Evolutionary conservation across 768 basidiomycete species (phyloP), one percentile per base, ranked within the genome.

Genomic region (Tylopilus intermedius): DNA sequence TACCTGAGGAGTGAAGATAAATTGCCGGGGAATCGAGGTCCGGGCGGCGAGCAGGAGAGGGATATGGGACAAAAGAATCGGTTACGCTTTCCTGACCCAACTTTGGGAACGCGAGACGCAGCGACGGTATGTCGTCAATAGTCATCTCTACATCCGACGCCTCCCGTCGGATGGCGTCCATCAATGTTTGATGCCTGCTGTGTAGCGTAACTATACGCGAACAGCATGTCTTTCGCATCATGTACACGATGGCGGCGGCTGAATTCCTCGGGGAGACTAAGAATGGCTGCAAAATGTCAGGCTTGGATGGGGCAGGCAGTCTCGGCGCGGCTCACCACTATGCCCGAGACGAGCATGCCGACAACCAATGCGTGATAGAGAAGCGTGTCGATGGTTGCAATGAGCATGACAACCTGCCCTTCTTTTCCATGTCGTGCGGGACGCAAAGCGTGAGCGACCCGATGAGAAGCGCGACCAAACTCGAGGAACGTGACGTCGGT

Each of bases 51-150:
- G 29, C 0, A 5, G 7, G 51, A 50, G 50, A 18, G 11, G 58
- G 58, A 29, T 62, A 63, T 0, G 53, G 53, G 8, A 33, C 18
- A 10, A 63, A 63, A 0, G 38, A 37, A 24, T 65, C 57, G 10
- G 49, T 30, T 45, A 7, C 35, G 22, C 27, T 5, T 24, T 38
- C 10, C 8, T 29, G 30, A 44, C 49, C 56, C 74, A 76, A 64
- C 13, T 67, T 64, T 2, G 76, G 76, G 40, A 70, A 76, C 1
- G 70, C 57, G 7, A 66, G 45, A 0, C 32, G 18, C 5, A 76
- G 45, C 2, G 48, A 6, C 0, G 53, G 62, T 3, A 61, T 10
- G 24, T 58, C 59, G 5, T 53, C 43, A 27, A 62, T 8, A 6
- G 40, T 24, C 13, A 60, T 14, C 5, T 45, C 43, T 8, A 43